These are phyloP conservation scores for Pythium inflatum DNA, from an alignment of 352 stramenopile species.

Conservation along the genomic window DNA sequence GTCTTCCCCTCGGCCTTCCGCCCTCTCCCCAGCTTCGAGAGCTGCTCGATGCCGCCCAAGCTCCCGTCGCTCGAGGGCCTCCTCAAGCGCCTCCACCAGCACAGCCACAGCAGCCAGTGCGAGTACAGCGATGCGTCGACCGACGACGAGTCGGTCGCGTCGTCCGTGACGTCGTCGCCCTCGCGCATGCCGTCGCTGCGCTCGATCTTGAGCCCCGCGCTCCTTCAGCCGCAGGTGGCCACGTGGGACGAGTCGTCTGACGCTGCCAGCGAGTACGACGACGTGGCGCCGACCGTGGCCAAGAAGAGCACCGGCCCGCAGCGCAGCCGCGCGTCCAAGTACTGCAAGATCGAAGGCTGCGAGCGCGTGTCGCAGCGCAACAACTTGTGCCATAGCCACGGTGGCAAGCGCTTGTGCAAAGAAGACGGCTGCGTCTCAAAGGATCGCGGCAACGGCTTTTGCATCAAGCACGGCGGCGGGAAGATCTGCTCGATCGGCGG, in stretches of 20 bases:
- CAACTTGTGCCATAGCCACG: slow-evolving; percentile 83
- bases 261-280: slow-evolving; percentile 27
- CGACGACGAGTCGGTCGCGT: slow-evolving; percentile 25
- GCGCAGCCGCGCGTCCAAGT: slow-evolving; percentile 83
- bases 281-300: background rate
- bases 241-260: slow-evolving; percentile 30
- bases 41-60: slow-evolving; percentile 36
- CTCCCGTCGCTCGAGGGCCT: slow-evolving; percentile 67
- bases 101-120: background rate
- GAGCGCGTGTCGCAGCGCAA: slow-evolving; percentile 83
- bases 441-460: slow-evolving; percentile 82
- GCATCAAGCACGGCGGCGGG: slow-evolving; percentile 82
- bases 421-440: slow-evolving; percentile 77
- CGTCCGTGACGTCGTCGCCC: slow-evolving; percentile 11
- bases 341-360: slow-evolving; percentile 83
- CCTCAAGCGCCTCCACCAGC: slow-evolving; percentile 66
- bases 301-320: slow-evolving; percentile 26
- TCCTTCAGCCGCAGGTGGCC: slow-evolving; percentile 8
- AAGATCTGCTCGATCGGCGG: slow-evolving; percentile 78
- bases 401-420: slow-evolving; percentile 83
- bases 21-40: background rate
- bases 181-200: slow-evolving; percentile 51
- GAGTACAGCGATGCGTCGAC: slow-evolving; percentile 22
- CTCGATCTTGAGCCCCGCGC: slow-evolving; percentile 57
- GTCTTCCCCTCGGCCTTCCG: slow-evolving; percentile 16